Conservation (phyloP, 2,329 filamentous ascomycete species). For the Verticillium longisporum region DNA sequence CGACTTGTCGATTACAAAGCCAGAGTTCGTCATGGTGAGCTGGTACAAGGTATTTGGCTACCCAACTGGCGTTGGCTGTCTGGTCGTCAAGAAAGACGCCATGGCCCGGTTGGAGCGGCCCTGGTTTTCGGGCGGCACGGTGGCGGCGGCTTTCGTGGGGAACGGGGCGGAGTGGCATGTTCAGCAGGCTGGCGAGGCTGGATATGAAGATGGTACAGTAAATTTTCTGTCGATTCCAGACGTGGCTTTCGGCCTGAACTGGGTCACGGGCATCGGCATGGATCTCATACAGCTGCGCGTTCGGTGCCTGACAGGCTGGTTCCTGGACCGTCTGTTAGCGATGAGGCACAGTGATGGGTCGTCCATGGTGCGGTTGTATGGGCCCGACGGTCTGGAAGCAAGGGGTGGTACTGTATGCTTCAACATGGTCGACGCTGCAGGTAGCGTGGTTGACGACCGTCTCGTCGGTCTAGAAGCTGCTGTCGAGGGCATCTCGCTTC, state of each 20-base stretch:
- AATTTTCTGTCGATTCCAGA: conserved; percentile 33
- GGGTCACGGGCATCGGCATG: conserved; percentile 22
- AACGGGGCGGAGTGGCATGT: conserved; percentile 20
- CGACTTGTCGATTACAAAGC: conserved; percentile 24
- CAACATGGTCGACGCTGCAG: conserved; percentile 26
- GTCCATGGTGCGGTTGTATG: conserved; percentile 26
- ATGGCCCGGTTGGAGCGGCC: conserved; percentile 24
- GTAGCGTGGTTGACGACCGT: conserved; percentile 27
- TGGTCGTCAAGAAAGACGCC: conserved; percentile 24
- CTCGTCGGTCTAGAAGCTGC: conserved; percentile 26
- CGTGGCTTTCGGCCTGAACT: conserved; percentile 27
- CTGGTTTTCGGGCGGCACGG: conserved; percentile 32
- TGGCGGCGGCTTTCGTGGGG: conserved; percentile 23
- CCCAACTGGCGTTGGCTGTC: conserved; percentile 32
- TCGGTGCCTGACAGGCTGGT: conserved; percentile 27
- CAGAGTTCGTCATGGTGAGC: conserved; percentile 30
- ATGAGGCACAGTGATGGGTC: conserved; percentile 24
- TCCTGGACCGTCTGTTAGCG: conserved; percentile 20
- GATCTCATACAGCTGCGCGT: conserved; percentile 21
- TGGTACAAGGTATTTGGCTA: conserved; percentile 37
- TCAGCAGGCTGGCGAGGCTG: conserved; percentile 18
- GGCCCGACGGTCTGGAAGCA: conserved; percentile 18
- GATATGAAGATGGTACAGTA: conserved; percentile 32
- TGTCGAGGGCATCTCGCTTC: conserved; percentile 25
- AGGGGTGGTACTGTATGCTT: conserved; percentile 30